Conservation (phyloP, 371 early-diverging fungal genomes). For the Rhizopus arrhizus region DNA sequence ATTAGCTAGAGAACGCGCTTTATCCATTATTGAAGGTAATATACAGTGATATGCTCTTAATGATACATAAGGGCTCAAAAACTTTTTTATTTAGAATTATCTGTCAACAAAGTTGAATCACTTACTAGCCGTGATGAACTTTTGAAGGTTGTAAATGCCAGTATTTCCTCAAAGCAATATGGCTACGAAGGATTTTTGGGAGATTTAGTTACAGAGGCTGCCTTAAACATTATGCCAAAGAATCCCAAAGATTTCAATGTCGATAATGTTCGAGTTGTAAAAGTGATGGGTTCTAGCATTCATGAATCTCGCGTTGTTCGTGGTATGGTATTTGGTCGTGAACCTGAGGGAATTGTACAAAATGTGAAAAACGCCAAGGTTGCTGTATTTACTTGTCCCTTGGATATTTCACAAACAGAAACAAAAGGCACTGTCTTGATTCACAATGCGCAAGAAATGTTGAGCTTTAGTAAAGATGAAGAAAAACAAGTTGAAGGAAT, state of each 20-base stretch:
- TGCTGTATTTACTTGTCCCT: constrained; percentile 95
- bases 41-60: background rate
- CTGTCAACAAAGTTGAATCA: constrained; percentile 66
- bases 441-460: constrained; percentile 96
- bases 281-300: constrained; percentile 93
- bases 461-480: constrained; percentile 95
- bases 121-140: constrained; percentile 63
- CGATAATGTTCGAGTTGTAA: constrained; percentile 95
- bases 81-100: constrained; percentile 54
- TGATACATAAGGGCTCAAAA: background rate
- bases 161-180: constrained; percentile 91
- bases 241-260: constrained; percentile 87
- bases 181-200: constrained; percentile 91
- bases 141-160: constrained; percentile 71
- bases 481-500: constrained; percentile 77
- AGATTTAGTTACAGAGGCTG: constrained; percentile 85
- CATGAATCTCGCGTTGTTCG: constrained; percentile 91
- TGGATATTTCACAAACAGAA: constrained; percentile 96
- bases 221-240: constrained; percentile 89
- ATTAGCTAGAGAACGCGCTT: constrained; percentile 82
- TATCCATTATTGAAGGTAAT: constrained; percentile 80
- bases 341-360: constrained; percentile 83
- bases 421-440: constrained; percentile 99
- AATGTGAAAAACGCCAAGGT: constrained; percentile 85
- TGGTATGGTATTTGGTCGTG: constrained; percentile 98